phyloP scores from a whole-genome alignment of 345 rosid genomes.

The Salix exigua region DNA sequence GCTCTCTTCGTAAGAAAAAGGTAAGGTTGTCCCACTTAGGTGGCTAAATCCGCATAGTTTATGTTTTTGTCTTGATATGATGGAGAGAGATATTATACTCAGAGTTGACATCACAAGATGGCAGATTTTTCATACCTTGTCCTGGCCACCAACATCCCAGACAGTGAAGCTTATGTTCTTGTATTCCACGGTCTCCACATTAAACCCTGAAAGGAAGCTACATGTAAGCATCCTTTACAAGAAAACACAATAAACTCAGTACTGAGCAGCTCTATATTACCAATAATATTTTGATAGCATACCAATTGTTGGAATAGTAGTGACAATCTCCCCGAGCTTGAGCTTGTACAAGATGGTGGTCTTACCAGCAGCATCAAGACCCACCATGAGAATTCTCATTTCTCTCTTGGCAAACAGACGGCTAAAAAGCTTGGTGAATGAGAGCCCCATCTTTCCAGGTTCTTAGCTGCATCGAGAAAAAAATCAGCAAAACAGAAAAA shows the following conservation, averaged over 20 bases:
- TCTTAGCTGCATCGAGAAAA: slow-evolving; percentile 7
- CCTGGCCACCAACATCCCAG: slow-evolving; percentile 26
- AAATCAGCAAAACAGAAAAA: background rate
- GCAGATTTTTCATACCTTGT: slow-evolving; percentile 11
- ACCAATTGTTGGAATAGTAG: slow-evolving; percentile 23
- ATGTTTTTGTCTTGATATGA: slow-evolving; percentile 9
- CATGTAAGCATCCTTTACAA: background rate
- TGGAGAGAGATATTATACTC: background rate
- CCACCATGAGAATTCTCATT: slow-evolving; percentile 22
- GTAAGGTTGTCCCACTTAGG: slow-evolving; percentile 3
- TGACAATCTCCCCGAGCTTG: slow-evolving; percentile 24
- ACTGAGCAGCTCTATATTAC: background rate
- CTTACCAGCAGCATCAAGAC: slow-evolving; percentile 26
- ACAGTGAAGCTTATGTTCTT: slow-evolving; percentile 26
- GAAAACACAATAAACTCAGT: background rate
- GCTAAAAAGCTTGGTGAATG: slow-evolving; percentile 22
- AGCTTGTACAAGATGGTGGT: slow-evolving; percentile 23
- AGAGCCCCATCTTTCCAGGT: slow-evolving; percentile 16
- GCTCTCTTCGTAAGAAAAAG: slow-evolving; percentile 12
- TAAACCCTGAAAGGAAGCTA: background rate
- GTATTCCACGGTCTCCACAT: slow-evolving; percentile 24
- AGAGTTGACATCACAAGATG: background rate
- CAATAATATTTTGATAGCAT: background rate
- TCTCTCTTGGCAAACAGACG: slow-evolving; percentile 23
- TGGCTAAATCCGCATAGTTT: slow-evolving; percentile 7